Evolutionary conservation across 169 alveolate genomes (phyloP).

Genomic region (Plasmodium relictum): DNA sequence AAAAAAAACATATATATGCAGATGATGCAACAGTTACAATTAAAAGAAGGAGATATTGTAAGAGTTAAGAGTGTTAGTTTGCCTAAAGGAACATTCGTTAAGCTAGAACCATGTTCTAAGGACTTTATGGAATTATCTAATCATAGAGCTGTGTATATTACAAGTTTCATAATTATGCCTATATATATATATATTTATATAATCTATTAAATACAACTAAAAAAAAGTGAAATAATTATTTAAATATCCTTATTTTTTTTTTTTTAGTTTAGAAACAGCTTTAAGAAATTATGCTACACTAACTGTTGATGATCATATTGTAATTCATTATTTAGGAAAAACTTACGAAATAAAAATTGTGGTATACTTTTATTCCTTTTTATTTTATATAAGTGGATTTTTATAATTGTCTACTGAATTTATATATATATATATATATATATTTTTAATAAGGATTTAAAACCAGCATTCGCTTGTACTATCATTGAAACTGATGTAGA

Average conservation of each 20-base stretch:
- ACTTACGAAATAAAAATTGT: constrained; percentile 92
- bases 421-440: neutral
- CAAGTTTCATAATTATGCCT: neutral
- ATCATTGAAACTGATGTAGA: constrained; percentile 96
- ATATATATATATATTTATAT: constrained; percentile 6
- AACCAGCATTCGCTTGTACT: constrained; percentile 93
- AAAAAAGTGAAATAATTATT: neutral
- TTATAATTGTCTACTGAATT: neutral
- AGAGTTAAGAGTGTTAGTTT: constrained; percentile 90
- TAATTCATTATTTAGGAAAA: constrained; percentile 90
- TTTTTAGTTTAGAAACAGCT: constrained; percentile 90
- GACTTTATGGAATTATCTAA: constrained; percentile 95
- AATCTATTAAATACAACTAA: neutral
- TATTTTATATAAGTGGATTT: neutral
- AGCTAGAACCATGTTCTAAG: constrained; percentile 92
- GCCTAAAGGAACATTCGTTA: constrained; percentile 93
- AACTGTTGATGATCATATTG: constrained; percentile 94
- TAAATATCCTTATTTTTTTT: neutral
- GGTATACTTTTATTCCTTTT: constrained; percentile 73
- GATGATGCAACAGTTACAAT: constrained; percentile 93
- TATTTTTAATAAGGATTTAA: constrained; percentile 82
- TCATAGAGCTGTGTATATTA: constrained; percentile 94
- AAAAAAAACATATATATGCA: constrained; percentile 9
- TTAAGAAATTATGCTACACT: constrained; percentile 93
- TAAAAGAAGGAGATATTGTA: constrained; percentile 92